Evolutionary conservation across 108 stramenopile genomes (phyloP).

Genomic region (Ochromonas danica): DNA sequence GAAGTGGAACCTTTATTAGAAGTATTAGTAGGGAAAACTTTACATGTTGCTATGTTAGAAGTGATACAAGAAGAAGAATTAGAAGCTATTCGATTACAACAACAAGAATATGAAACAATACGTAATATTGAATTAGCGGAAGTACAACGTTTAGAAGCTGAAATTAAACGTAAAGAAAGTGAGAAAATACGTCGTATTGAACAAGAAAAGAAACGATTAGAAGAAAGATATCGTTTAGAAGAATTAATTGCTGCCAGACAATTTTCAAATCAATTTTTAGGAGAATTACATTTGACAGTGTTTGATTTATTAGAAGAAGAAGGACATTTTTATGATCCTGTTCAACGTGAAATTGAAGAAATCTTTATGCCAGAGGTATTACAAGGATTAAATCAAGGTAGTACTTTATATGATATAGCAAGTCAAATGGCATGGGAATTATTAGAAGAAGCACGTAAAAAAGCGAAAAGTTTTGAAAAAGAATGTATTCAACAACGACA

Average conservation of each 20-base stretch:
- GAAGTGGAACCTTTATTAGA: conserved; percentile 68
- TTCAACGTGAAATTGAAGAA: conserved; percentile 49
- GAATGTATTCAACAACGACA: background rate
- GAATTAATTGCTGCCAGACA: background rate
- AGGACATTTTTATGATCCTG: conserved; percentile 60
- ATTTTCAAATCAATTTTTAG: conserved; percentile 21
- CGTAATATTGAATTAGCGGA: conserved; percentile 64
- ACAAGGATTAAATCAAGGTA: background rate
- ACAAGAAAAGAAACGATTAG: conserved; percentile 36
- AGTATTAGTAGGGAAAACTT: conserved; percentile 65
- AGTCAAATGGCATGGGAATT: conserved; percentile 24
- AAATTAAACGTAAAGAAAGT: conserved; percentile 48
- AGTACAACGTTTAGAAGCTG: conserved; percentile 65
- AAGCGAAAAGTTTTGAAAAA: background rate
- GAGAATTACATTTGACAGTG: conserved; percentile 45
- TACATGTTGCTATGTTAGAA: conserved; percentile 63
- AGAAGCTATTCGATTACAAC: conserved; percentile 54
- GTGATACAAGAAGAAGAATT: conserved; percentile 70
- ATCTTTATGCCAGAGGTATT: conserved; percentile 48
- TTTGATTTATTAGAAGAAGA: conserved; percentile 48
- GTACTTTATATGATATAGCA: background rate
- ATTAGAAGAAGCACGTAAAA: conserved; percentile 5
- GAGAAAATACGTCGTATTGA: conserved; percentile 51
- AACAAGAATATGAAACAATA: conserved; percentile 57
- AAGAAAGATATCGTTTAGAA: conserved; percentile 11